Evolutionary conservation across 768 basidiomycete species (phyloP).

Genomic region (Termitomyces sp.): DNA sequence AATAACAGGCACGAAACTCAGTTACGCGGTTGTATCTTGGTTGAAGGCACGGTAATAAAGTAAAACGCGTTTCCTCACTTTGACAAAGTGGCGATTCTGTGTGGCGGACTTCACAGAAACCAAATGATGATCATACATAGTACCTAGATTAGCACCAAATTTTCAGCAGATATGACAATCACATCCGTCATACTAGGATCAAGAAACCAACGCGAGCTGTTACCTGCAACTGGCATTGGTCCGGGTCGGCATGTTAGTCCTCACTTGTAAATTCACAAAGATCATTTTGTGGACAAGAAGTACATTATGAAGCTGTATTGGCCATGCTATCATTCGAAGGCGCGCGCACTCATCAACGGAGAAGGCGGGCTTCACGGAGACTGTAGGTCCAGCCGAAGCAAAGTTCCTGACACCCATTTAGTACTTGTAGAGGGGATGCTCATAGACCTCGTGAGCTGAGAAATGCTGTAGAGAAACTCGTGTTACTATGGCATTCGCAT

Average conservation of each 20-base stretch:
- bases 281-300: not conserved
- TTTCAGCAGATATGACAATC: not conserved
- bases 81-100: not conserved
- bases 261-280: not conserved
- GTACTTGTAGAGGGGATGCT: not conserved
- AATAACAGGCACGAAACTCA: not conserved
- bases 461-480: too few relatives aligned
- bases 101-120: not conserved
- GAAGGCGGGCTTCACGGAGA: not conserved
- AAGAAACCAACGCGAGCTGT: not conserved
- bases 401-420: not conserved
- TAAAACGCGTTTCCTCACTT: not conserved
- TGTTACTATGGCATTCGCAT: not conserved
- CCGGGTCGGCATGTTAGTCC: not conserved
- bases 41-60: not conserved
- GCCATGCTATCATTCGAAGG: not conserved
- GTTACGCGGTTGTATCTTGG: not conserved
- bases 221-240: not conserved
- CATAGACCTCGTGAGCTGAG: not conserved
- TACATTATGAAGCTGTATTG: not conserved
- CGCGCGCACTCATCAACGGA: not conserved
- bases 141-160: not conserved
- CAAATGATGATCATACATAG: not conserved
- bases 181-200: too few relatives aligned
- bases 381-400: not conserved